phyloP scores from a whole-genome alignment of 768 basidiomycete genomes.

The Dioszegia crocea region DNA sequence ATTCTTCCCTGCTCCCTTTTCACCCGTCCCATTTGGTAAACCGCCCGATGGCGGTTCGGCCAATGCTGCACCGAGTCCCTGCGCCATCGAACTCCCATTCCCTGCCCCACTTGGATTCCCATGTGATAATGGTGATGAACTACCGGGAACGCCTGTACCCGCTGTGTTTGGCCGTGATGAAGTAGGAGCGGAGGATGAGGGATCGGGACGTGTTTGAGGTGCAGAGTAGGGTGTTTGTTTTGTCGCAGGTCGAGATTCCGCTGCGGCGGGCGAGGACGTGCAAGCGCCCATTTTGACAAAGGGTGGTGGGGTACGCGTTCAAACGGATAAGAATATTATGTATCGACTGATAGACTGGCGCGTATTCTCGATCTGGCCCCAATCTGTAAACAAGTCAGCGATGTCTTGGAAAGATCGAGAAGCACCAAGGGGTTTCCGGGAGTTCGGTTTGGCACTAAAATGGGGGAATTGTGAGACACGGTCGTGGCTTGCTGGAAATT shows the following conservation, averaged over 20 bases:
- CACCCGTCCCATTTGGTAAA: constrained; percentile 5
- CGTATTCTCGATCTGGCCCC: no score
- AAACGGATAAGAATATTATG: not conserved
- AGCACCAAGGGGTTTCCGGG: no score
- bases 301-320: not conserved
- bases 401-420: no score
- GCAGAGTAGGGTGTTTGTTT: constrained; percentile 11
- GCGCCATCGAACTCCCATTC: constrained; percentile 3
- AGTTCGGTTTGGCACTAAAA: no score
- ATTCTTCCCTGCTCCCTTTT: constrained; percentile 21
- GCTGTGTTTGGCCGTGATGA: constrained; percentile 5
- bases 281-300: constrained; percentile 40
- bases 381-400: no score
- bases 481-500: no score
- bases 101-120: no score
- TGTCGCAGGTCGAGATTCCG: constrained; percentile 2
- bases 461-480: no score
- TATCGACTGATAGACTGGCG: no score
- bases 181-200: not conserved
- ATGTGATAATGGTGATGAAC: constrained; percentile 6
- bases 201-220: constrained; percentile 6
- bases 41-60: constrained; percentile 14
- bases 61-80: constrained; percentile 36
- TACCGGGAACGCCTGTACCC: constrained; percentile 7
- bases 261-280: constrained; percentile 37